Base-by-base conservation (phyloP, 1,284 basidiomycete genomes). In the Puccinia triticina region DNA sequence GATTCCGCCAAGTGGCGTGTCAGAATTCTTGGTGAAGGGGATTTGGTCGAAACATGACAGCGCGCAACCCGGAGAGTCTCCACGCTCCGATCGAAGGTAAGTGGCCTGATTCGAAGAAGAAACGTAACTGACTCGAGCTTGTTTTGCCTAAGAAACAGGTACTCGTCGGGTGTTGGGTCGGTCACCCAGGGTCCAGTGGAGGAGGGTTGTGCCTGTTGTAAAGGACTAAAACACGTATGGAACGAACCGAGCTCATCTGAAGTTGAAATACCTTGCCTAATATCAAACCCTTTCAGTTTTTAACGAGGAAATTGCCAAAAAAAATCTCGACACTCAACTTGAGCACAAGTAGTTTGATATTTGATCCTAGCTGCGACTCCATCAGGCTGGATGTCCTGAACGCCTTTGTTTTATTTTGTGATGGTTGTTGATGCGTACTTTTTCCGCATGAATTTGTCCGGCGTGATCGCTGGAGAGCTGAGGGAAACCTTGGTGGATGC, bases 251-350 rank as follows among this genome's bases (percentile, higher is more conserved):
- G 61, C 11, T 64, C 61, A 21, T 64, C 61, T 32, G 61, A 64
- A 29, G 61, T 64, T 21, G 61, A 64, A 37, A 64, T 64, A 37
- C 61, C 61, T 64, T 64, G 61, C 32, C 61, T 64, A 37, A 32
- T 12, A 26, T 64, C 29, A 64, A 64, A 64, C 26, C 32, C 61
- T 37, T 55, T n/a, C n/a, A 55, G 53, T n/a, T 55, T 8, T 12
- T 55, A 16, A 8, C 23, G 18, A n/a, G 53, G 18, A 55, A 55
- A 55, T 16, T 21, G 53, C 23, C 23, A 37, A 32, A 4, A 64
- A 64, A 64, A 64, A 5, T 3, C 61, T 37, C 26, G 26, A 32
- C 21, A 64, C 61, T n/a, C 61, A 64, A 64, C 61, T 64, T 64
- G 61, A 64, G 61, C 26, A 64, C 61, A 32, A 64, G 61, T 37